Evolutionary conservation across 495 filamentous ascomycete species (phyloP).

Genomic region (Tuber indicum): DNA sequence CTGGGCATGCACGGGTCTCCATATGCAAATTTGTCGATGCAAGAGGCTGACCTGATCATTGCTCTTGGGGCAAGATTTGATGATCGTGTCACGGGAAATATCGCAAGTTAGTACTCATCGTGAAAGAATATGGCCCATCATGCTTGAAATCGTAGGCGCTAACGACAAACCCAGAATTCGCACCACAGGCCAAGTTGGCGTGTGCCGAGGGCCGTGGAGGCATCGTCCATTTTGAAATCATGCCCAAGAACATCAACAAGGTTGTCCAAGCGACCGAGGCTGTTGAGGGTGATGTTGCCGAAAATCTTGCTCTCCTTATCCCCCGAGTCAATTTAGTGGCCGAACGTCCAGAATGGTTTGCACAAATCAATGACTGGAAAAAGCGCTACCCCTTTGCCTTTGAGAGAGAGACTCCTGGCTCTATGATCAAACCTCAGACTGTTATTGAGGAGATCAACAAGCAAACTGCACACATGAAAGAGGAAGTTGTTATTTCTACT

Average conservation of each 20-base stretch:
- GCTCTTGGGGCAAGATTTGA: constrained; percentile 70
- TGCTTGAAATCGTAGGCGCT: constrained; percentile 1
- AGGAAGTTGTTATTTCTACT: constrained; percentile 76
- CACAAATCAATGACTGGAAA: constrained; percentile 85
- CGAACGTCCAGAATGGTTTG: constrained; percentile 76
- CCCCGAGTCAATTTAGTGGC: constrained; percentile 58
- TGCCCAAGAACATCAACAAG: constrained; percentile 86
- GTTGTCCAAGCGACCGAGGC: constrained; percentile 76
- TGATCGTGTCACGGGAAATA: constrained; percentile 63
- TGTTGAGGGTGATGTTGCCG: constrained; percentile 64
- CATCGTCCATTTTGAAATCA: constrained; percentile 74
- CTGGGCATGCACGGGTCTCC: constrained; percentile 76
- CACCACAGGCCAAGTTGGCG: constrained; percentile 59
- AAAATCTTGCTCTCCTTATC: constrained; percentile 66
- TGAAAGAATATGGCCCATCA: background rate
- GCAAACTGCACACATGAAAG: constrained; percentile 64
- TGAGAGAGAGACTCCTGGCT: constrained; percentile 60
- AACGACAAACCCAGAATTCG: constrained; percentile 49
- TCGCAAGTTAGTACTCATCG: constrained; percentile 45
- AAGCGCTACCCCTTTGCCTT: constrained; percentile 72
- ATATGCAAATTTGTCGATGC: constrained; percentile 73
- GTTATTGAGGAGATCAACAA: constrained; percentile 76
- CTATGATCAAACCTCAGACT: constrained; percentile 80
- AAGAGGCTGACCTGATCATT: constrained; percentile 71
- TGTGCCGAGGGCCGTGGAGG: constrained; percentile 65